Conservation (phyloP, 2,329 filamentous ascomycete genomes). For the Apiospora marii region DNA sequence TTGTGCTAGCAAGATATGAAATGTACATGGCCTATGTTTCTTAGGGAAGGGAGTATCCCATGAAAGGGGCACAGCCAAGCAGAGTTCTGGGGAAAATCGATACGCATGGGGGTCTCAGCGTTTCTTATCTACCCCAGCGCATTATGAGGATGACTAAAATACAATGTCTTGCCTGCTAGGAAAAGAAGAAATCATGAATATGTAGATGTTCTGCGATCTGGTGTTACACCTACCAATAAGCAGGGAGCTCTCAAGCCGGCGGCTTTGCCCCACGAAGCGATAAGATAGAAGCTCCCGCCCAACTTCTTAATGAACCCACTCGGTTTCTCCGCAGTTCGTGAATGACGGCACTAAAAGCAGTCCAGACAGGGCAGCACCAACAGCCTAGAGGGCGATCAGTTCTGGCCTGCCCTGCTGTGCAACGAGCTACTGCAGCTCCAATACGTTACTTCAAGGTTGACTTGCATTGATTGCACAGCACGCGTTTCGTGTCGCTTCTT, state of each 20-base stretch:
- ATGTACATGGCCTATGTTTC: too few relatives aligned
- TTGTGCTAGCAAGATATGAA: not conserved
- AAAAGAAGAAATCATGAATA: not conserved
- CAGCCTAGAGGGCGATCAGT: constrained; percentile 4
- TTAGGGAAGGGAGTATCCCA: not conserved
- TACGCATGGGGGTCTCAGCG: not conserved
- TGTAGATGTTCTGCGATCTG: not conserved
- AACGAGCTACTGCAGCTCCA: constrained; percentile 5
- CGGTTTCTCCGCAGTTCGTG: constrained; percentile 9
- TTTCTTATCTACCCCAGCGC: not conserved
- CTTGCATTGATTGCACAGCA: constrained; percentile 13
- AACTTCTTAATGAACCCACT: not conserved
- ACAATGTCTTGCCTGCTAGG: not conserved
- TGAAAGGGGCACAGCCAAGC: not conserved
- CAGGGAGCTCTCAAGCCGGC: constrained; percentile 23
- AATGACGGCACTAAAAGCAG: not conserved
- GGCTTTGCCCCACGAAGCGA: constrained; percentile 34
- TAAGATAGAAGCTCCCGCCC: constrained; percentile 36
- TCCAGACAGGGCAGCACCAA: not conserved
- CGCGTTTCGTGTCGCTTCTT: constrained; percentile 19
- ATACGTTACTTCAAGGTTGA: not conserved
- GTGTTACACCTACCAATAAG: not conserved
- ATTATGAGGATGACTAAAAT: not conserved
- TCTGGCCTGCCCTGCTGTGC: not conserved
- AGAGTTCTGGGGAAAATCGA: not conserved